These are phyloP conservation scores for Beauveria medogensis DNA, from an alignment of 2,329 filamentous ascomycete genomes.

Conservation along the genomic window DNA sequence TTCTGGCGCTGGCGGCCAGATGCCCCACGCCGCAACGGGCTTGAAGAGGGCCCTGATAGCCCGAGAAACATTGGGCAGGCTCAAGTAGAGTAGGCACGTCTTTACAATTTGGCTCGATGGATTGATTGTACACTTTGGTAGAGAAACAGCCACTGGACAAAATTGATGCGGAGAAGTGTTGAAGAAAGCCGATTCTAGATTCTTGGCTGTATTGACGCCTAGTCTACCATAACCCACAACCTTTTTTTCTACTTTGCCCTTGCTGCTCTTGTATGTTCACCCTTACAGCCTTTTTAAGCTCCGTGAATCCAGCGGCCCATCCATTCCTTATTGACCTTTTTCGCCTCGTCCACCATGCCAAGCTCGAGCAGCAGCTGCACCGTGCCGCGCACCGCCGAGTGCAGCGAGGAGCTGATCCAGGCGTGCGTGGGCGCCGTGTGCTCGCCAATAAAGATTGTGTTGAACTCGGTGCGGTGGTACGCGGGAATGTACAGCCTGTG, in stretches of 20 bases:
- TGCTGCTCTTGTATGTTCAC: neutral
- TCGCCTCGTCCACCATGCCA: conserved; percentile 19
- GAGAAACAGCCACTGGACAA: neutral
- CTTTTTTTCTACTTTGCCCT: neutral
- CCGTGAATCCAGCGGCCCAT: conserved; percentile 19
- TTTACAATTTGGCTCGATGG: neutral
- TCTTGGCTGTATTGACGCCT: neutral
- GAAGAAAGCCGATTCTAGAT: neutral
- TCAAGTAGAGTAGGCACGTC: neutral
- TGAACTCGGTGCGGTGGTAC: conserved; percentile 25
- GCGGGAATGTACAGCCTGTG: conserved; percentile 26
- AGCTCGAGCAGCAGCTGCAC: conserved; percentile 22
- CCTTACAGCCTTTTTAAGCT: neutral
- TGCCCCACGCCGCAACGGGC: conserved; percentile 19
- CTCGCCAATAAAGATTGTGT: conserved; percentile 28
- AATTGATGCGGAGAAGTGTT: neutral
- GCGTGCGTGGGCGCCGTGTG: conserved; percentile 27
- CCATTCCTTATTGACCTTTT: conserved; percentile 17
- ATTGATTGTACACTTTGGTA: neutral
- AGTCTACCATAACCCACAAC: neutral
- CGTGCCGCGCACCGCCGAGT: conserved; percentile 22
- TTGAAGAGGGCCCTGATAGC: conserved; percentile 22
- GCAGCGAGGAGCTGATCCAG: conserved; percentile 23
- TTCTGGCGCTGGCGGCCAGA: conserved; percentile 25
- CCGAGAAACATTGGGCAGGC: conserved; percentile 17